Percentiles rank a stretch among this genome's conserved stretches.
Evolutionary conservation across 768 basidiomycete genomes (phyloP).

Genomic region (Auricularia sp.): DNA sequence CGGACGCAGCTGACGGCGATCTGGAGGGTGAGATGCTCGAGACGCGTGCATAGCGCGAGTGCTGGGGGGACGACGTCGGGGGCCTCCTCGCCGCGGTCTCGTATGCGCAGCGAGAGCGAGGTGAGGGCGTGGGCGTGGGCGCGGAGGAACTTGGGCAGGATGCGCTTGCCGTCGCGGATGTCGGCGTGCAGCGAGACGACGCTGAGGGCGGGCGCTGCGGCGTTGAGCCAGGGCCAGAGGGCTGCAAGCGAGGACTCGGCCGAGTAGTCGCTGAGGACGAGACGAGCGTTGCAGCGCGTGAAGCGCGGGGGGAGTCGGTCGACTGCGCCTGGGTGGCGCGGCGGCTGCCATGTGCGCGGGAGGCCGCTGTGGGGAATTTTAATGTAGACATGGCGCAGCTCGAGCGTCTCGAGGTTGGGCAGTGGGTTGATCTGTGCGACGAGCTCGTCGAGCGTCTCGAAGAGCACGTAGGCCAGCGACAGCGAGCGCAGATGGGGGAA

Average conservation of each 20-base stretch:
- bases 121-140: background rate
- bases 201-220: background rate
- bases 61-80: background rate
- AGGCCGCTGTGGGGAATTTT: background rate
- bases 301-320: background rate
- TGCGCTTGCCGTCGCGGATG: background rate
- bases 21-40: background rate
- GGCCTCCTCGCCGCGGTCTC: background rate
- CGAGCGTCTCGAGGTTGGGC: background rate
- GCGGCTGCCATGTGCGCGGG: background rate
- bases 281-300: background rate
- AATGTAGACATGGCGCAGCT: background rate
- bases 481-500: background rate
- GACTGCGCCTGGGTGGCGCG: background rate
- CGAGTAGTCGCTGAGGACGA: background rate
- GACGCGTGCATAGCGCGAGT: background rate
- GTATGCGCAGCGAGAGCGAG: background rate
- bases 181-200: background rate
- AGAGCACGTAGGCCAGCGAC: background rate
- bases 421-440: background rate
- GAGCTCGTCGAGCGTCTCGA: background rate
- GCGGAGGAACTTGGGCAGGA: background rate
- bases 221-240: background rate
- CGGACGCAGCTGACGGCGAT: background rate
- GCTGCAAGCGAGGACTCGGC: background rate